Evolutionary conservation across 805 yeast genomes (phyloP).

Genomic region (Ogataea sp.): DNA sequence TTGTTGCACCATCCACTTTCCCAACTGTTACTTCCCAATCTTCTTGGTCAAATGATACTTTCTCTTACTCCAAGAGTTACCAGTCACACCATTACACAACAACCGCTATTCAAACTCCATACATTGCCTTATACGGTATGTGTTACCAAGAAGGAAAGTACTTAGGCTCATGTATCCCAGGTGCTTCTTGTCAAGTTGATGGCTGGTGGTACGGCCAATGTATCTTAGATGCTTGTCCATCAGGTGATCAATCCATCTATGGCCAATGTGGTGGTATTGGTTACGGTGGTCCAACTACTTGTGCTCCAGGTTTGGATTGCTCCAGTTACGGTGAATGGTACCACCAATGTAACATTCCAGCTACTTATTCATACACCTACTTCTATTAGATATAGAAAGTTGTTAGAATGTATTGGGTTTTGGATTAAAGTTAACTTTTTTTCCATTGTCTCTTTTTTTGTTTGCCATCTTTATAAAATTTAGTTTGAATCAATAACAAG

Average conservation of each 20-base stretch:
- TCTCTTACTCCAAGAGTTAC: background rate
- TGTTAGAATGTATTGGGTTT: no score
- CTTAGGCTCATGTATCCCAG: constrained; percentile 5
- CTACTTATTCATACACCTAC: constrained; percentile 3
- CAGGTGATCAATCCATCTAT: constrained; percentile 1
- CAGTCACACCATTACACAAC: background rate
- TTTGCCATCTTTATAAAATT: background rate
- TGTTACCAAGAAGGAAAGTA: constrained; percentile 5
- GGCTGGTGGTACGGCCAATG: constrained; percentile 6
- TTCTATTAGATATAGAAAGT: no score
- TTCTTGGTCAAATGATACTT: background rate
- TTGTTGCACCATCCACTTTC: background rate
- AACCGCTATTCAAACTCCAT: background rate
- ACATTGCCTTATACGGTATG: constrained; percentile 4
- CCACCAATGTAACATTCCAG: constrained; percentile 6
- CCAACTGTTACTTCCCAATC: background rate
- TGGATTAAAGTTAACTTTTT: no score
- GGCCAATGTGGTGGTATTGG: constrained; percentile 8
- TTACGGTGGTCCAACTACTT: constrained; percentile 1
- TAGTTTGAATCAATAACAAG: no score
- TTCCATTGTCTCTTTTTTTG: background rate
- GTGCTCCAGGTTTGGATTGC: constrained; percentile 5
- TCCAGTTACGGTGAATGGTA: constrained; percentile 3
- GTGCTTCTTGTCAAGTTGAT: constrained; percentile 4
- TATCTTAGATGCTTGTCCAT: constrained; percentile 2